Evolutionary conservation across 129 eudicot genomes (phyloP), one percentile per base, ranked within the genome.

Genomic region (Lactuca saligna): DNA sequence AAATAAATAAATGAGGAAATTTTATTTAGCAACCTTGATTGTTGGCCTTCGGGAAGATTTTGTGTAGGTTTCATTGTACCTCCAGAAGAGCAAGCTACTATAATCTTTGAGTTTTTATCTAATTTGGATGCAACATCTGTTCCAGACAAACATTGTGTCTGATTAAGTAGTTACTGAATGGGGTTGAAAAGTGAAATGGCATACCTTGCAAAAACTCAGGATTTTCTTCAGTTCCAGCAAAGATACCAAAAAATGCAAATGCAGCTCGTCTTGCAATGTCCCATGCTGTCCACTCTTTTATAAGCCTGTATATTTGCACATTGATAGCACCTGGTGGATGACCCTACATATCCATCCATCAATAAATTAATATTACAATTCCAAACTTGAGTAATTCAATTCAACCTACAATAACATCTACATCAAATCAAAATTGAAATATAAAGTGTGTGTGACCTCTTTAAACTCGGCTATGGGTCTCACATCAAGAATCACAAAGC

Each of bases 241-340:
- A 94, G 74, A 94, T 94, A 51, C 99, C 99, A 35, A 94, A 94
- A 75, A 94, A 94, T 3, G 99, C 99, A 82, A 94, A 94, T 56
- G 99, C 99, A 54, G 72, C 93, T 51, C 99, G 67, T 80, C 99
- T 85, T 37, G 99, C 86, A n/a, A 94, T 90, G 75, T 94, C 99
- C 99, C 99, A 94, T 44, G 96, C 96, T 31, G 99, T 94, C 99
- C 99, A 94, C 80, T 94, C 99, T 84, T 94, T 94, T 79, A 94
- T 94, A 49, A 94, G 97, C 78, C 99, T 81, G 41, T 89, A 94
- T 57, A 94, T 82, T 85, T 94, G 97, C 73, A 90, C 99, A 37
- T 94, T 94, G 8, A 94, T 77, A 32, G 99, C 95, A 71, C 96
- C 99, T 55, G 85, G 91, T 33, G 97, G 93, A 77, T 94, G 97